Evolutionary conservation across 768 basidiomycete genomes (phyloP).

Genomic region (Mycena chlorophos): DNA sequence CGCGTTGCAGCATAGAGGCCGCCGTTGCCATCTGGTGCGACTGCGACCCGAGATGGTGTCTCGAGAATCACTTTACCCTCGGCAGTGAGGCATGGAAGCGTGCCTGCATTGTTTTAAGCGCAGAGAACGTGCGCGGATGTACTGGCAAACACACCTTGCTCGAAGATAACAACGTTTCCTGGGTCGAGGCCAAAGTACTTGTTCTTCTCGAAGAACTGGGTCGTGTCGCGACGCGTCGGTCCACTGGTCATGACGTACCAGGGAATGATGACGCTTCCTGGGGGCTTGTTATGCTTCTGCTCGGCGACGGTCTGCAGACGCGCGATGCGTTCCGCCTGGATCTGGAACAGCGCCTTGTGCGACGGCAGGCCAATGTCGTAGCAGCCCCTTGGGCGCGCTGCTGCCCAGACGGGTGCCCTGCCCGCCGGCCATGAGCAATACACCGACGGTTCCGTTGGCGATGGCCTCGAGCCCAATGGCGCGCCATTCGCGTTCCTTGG

Average conservation of each 20-base stretch:
- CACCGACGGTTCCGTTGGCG: constrained; percentile 82
- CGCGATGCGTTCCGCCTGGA: constrained; percentile 94
- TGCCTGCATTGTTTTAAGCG: constrained; percentile 54
- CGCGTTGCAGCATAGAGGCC: constrained; percentile 95
- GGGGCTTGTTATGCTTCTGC: constrained; percentile 48
- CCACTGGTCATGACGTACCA: constrained; percentile 99
- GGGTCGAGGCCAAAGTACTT: constrained; percentile 78
- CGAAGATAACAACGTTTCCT: constrained; percentile 87
- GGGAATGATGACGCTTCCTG: constrained; percentile 71
- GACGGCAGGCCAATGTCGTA: constrained; percentile 96
- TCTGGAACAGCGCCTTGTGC: constrained; percentile 92
- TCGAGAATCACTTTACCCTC: constrained; percentile 94
- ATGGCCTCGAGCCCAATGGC: constrained; percentile 78
- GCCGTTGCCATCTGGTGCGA: constrained; percentile 97
- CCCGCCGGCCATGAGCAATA: constrained; percentile 96
- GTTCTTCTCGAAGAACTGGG: constrained; percentile 77
- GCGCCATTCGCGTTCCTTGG: constrained; percentile 74
- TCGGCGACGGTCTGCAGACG: constrained; percentile 80
- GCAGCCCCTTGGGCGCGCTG: constrained; percentile 91
- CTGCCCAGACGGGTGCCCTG: constrained; percentile 95
- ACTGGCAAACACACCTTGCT: constrained; percentile 75
- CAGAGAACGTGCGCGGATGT: constrained; percentile 11
- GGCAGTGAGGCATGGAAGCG: constrained; percentile 90
- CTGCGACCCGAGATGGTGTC: constrained; percentile 74
- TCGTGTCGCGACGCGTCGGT: constrained; percentile 86